Percentiles rank a stretch among this genome's conserved stretches.
These are phyloP conservation scores for Zygosaccharomyces siamensis DNA, from an alignment of 805 yeast species.

Conservation along the genomic window DNA sequence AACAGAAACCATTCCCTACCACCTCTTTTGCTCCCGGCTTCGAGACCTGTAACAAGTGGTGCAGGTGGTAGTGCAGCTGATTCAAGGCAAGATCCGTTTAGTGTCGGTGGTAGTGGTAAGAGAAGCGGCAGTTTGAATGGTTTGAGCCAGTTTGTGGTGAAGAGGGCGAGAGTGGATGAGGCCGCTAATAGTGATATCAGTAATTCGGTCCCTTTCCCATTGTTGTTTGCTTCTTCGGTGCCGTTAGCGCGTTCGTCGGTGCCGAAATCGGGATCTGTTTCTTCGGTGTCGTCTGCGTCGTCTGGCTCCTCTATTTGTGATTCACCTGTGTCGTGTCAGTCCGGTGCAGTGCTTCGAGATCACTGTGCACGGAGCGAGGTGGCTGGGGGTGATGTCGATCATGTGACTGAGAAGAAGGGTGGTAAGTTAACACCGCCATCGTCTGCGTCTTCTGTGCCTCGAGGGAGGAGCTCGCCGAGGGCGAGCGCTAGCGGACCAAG, in stretches of 20 bases:
- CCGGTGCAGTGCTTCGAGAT: background rate
- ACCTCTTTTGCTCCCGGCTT: constrained; percentile 30
- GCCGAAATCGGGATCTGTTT: background rate
- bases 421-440: background rate
- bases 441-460: background rate
- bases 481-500: background rate
- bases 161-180: constrained; percentile 16
- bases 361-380: background rate
- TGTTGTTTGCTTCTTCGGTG: constrained; percentile 2
- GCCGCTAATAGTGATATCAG: background rate
- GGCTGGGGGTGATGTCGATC: background rate
- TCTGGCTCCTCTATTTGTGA: background rate
- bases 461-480: background rate
- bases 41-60: constrained; percentile 8
- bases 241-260: constrained; percentile 2
- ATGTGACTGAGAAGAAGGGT: background rate
- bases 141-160: constrained; percentile 22
- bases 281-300: background rate
- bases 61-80: background rate
- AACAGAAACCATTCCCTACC: constrained; percentile 29
- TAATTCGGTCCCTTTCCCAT: too few species aligned
- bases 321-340: background rate
- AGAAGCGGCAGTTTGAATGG: constrained; percentile 14
- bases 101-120: background rate
- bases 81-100: background rate